A percentile compares a stretch with the other conserved stretches of the same genome.
phyloP scores from a whole-genome alignment of 2,329 filamentous ascomycete species.

The Rasamsonia emersonii region DNA sequence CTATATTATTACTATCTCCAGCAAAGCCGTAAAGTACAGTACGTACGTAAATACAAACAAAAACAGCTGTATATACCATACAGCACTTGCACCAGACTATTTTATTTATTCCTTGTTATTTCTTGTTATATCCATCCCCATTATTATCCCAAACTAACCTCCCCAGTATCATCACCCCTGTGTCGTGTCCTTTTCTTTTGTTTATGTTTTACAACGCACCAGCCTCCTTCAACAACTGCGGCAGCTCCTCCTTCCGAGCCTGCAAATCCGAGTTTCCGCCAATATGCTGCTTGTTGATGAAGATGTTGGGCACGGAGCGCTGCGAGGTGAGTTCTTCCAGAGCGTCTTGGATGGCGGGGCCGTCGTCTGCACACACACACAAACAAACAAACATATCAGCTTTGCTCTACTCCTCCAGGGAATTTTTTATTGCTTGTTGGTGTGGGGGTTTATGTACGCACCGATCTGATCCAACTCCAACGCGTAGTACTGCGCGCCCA shows the following conservation, averaged over 20 bases:
- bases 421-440: neutral
- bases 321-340: constrained; percentile 74
- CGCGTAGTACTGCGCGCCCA: constrained; percentile 63
- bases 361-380: constrained; percentile 71
- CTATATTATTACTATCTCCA: no score
- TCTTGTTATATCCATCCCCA: no score
- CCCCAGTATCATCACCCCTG: no score
- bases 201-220: constrained; percentile 54
- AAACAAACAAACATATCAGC: no score
- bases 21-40: no score
- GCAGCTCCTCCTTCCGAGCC: constrained; percentile 55
- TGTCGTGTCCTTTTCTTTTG: no score
- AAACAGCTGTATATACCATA: no score
- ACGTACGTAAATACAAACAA: no score
- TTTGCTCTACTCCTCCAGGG: no score
- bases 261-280: constrained; percentile 91
- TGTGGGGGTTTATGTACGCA: constrained; percentile 38
- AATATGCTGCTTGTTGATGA: constrained; percentile 83
- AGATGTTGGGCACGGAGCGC: constrained; percentile 90
- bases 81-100: no score
- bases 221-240: constrained; percentile 54
- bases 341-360: constrained; percentile 70
- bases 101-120: no score
- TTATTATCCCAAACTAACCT: no score
- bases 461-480: constrained; percentile 80